Conservation (phyloP, 2,329 filamentous ascomycete genomes). For the Xylariales sp. region DNA sequence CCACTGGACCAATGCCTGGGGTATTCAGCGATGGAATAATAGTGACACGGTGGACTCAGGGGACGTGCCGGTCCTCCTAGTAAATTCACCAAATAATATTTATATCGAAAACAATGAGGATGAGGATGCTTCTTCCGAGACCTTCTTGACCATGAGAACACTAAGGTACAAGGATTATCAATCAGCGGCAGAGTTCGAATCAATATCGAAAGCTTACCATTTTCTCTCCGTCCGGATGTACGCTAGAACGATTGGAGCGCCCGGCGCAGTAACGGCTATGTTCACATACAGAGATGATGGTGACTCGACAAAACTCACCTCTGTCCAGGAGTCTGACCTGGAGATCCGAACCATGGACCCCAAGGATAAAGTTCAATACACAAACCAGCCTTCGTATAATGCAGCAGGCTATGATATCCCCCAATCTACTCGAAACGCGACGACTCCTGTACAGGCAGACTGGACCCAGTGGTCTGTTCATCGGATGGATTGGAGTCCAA, state of each 20-base stretch:
- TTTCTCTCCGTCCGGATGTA: conserved; percentile 62
- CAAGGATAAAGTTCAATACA: conserved; percentile 62
- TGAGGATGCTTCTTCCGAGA: conserved; percentile 51
- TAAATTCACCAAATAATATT: conserved; percentile 56
- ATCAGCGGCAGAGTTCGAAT: conserved; percentile 61
- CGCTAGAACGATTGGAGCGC: conserved; percentile 60
- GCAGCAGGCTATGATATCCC: conserved; percentile 57
- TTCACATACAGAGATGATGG: conserved; percentile 62
- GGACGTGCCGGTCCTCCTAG: conserved; percentile 52
- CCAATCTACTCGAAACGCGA: conserved; percentile 61
- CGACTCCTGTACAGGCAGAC: conserved; percentile 55
- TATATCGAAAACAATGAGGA: conserved; percentile 59
- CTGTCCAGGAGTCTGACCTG: conserved; percentile 64
- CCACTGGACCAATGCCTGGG: conserved; percentile 50
- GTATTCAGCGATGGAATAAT: conserved; percentile 54
- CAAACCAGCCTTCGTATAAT: conserved; percentile 68
- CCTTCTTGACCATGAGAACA: conserved; percentile 62
- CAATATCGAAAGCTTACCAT: conserved; percentile 51
- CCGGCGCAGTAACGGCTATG: conserved; percentile 63
- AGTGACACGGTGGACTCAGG: conserved; percentile 42
- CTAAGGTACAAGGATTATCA: conserved; percentile 58
- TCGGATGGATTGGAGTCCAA: conserved; percentile 69
- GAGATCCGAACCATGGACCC: conserved; percentile 64
- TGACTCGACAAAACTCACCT: conserved; percentile 50
- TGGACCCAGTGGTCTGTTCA: conserved; percentile 70